Evolutionary conservation across 2,329 filamentous ascomycete species (phyloP).

Genomic region (Fusarium foetens): DNA sequence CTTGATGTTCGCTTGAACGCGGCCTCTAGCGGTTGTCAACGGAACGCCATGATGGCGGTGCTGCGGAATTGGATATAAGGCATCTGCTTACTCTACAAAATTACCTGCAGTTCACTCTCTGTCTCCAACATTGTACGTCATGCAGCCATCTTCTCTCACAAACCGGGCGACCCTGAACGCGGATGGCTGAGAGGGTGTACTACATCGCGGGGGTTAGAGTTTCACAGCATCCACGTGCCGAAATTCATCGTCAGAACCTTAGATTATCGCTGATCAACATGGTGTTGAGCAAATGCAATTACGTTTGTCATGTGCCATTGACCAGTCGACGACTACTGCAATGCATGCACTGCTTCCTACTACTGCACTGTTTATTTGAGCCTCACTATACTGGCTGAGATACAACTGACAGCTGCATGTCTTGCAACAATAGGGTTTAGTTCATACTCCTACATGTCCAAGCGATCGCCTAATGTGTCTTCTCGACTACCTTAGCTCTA

Average conservation of each 20-base stretch:
- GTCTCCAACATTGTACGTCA: slow-evolving; percentile 25
- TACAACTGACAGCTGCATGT: slow-evolving; percentile 23
- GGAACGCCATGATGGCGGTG: slow-evolving; percentile 20
- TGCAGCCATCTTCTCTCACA: slow-evolving; percentile 22
- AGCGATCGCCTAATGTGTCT: slow-evolving; percentile 25
- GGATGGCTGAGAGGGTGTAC: slow-evolving; percentile 19
- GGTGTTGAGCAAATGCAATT: slow-evolving; percentile 26
- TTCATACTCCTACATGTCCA: slow-evolving; percentile 5
- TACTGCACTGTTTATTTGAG: neutral
- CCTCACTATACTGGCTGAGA: neutral
- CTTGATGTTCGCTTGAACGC: slow-evolving; percentile 27
- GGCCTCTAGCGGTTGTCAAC: slow-evolving; percentile 42
- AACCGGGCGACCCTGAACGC: slow-evolving; percentile 28
- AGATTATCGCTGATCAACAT: slow-evolving; percentile 3
- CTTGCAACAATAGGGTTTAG: slow-evolving; percentile 16
- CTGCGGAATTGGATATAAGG: slow-evolving; percentile 2
- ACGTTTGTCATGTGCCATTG: slow-evolving; percentile 20
- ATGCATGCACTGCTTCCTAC: neutral
- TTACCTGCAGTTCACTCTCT: neutral
- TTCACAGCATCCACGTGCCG: slow-evolving; percentile 28
- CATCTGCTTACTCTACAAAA: slow-evolving; percentile 2
- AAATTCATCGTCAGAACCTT: slow-evolving; percentile 7
- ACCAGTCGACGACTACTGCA: neutral
- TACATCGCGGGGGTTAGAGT: slow-evolving; percentile 25
- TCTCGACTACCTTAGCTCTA: slow-evolving; percentile 22